Evolutionary conservation across 495 filamentous ascomycete species (phyloP), one percentile per base, ranked within the genome.

Genomic region (Talaromyces wortmannii): DNA sequence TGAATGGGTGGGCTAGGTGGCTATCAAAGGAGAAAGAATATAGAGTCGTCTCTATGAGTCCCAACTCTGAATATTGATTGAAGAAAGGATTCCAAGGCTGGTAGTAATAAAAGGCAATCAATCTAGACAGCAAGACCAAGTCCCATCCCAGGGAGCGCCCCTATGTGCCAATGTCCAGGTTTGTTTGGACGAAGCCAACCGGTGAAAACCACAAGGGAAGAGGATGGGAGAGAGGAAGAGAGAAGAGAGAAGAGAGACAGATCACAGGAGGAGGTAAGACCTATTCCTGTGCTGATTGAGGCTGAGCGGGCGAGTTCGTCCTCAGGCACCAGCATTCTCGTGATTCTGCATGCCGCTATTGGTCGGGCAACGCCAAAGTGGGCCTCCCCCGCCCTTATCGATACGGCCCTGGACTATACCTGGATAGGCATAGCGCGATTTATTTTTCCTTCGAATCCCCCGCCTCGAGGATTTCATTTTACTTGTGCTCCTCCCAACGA

Each of bases 271-370:
- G 17, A 52, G 44, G 31, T 33, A 42, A 45, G 23, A 47, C 36
- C 5, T 23, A 50, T 15, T 47, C 31, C 8, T 15, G 40, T 46
- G 44, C n/a, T 83, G 60, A 85, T 78, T 23, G 74, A 68, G n/a
- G 61, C 44, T 46, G 44, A 46, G 44, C 44, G 17, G 44, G 44
- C 10, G 7, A 15, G 13, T 15, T 46, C 11, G 44, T n/a, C 48
- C 48, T 50, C 48, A 50, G 48, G 48, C 48, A 50, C 48, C 48
- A 50, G 48, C 48, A 31, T 50, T 50, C 8, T 40, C 13, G 8
- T 40, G 36, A 13, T 40, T 10, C 2, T 2, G 36, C 36, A 4
- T 4, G 36, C 36, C 13, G 36, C 36, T 8, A 40, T 40, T 40
- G 36, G 36, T 5, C 36, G 2, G 36, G 8, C 36, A 5, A 13